phyloP scores from a whole-genome alignment of 2,329 filamentous ascomycete species.

The Dactylellina sp. region DNA sequence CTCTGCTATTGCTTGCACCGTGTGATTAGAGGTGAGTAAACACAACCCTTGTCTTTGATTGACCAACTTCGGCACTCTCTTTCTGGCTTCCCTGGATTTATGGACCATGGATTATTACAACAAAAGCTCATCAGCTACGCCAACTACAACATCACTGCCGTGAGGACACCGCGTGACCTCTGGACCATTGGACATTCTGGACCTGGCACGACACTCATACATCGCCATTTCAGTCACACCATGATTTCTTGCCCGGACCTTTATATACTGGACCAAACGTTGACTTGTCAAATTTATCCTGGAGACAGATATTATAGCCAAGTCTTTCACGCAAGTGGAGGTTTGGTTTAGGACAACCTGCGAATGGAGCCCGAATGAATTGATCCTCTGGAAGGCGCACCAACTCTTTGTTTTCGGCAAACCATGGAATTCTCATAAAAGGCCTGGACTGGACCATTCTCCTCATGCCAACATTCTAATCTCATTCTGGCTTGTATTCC shows the following conservation, averaged over 20 bases:
- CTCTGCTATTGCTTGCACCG: conserved; percentile 56
- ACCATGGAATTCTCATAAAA: too few species aligned
- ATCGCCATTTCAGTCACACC: neutral
- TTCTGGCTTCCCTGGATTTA: conserved; percentile 32
- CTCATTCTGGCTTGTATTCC: conserved; percentile 4
- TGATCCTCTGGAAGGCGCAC: neutral
- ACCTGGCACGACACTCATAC: neutral
- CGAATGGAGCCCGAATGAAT: conserved; percentile 2
- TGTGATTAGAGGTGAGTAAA: conserved; percentile 54
- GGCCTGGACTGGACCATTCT: neutral
- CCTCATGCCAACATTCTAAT: neutral
- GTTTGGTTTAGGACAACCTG: neutral
- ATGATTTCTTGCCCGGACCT: neutral
- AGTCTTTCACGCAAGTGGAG: neutral
- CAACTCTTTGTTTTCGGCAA: neutral
- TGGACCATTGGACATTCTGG: neutral
- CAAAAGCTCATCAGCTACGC: neutral
- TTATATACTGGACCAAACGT: neutral
- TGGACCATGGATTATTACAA: conserved; percentile 19
- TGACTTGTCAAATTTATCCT: neutral
- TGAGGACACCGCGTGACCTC: neutral
- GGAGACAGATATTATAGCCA: neutral
- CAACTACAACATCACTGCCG: neutral
- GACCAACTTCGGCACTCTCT: conserved; percentile 14
- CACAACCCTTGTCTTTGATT: conserved; percentile 23